These are phyloP conservation scores for Monosporascus ibericus DNA, from an alignment of 2,329 filamentous ascomycete genomes.

Conservation along the genomic window DNA sequence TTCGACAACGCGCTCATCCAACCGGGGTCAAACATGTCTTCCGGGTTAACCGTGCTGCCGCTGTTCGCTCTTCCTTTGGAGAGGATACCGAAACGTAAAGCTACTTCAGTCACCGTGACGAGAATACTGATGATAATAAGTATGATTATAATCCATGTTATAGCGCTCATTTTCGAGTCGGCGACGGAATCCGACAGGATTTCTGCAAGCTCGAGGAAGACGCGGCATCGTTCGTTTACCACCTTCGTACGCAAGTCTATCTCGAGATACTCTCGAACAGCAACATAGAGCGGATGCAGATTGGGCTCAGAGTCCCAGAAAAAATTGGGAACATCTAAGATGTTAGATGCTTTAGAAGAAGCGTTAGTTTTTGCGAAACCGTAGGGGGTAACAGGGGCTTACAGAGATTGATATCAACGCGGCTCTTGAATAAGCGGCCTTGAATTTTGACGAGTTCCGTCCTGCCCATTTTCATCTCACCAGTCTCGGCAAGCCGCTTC, in stretches of 20 bases:
- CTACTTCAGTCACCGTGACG: constrained; percentile 85
- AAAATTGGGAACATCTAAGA: constrained; percentile 93
- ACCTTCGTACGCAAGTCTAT: constrained; percentile 95
- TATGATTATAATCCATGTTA: constrained; percentile 97
- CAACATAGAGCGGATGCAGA: constrained; percentile 86
- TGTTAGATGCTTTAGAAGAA: constrained; percentile 67
- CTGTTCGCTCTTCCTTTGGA: constrained; percentile 32
- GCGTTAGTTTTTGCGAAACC: constrained; percentile 14
- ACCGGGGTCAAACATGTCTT: constrained; percentile 8
- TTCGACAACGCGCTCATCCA: constrained; percentile 19
- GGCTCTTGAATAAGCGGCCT: constrained; percentile 82
- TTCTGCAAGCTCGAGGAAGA: constrained; percentile 93
- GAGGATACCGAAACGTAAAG: constrained; percentile 76
- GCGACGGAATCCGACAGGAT: constrained; percentile 89
- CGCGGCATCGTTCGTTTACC: constrained; percentile 91
- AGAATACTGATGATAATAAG: constrained; percentile 87
- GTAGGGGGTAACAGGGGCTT: constrained; percentile 33
- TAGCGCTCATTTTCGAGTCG: constrained; percentile 89
- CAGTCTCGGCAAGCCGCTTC: constrained; percentile 80
- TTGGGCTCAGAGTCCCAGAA: constrained; percentile 98
- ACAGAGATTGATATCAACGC: constrained; percentile 97
- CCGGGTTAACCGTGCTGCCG: constrained; percentile 4
- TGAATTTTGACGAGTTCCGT: constrained; percentile 90
- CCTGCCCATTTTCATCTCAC: constrained; percentile 83
- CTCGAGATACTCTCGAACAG: constrained; percentile 94